These are phyloP conservation scores for Cymodocea nodosa DNA, from an alignment of 116 monocot genomes.

Conservation along the genomic window DNA sequence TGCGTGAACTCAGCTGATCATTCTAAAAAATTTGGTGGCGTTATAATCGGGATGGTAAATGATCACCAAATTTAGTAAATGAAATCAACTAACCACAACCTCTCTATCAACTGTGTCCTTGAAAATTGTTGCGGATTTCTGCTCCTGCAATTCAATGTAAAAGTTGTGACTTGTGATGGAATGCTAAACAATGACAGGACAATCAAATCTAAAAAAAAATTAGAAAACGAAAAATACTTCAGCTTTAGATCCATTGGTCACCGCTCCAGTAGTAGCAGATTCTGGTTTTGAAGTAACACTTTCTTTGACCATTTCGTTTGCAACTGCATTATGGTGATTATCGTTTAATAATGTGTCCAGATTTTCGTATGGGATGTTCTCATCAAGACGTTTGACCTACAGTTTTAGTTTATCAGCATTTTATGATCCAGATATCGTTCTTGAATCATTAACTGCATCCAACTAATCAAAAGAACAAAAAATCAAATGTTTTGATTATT, in stretches of 20 bases:
- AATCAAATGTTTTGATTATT: not conserved
- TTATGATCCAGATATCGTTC: not conserved
- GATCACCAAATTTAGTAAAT: not conserved
- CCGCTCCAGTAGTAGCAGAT: not conserved
- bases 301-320: constrained; percentile 9
- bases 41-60: not conserved
- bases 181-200: not conserved
- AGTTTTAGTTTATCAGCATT: not conserved
- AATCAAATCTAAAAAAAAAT: not conserved
- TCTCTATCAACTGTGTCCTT: not conserved
- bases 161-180: not conserved
- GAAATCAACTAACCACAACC: not conserved
- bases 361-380: constrained; percentile 15
- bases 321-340: constrained; percentile 4
- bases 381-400: constrained; percentile 49
- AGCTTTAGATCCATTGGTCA: not conserved
- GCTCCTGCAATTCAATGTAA: constrained; percentile 1
- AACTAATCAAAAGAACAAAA: not conserved
- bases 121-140: not conserved
- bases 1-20: constrained; percentile 26
- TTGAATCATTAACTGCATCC: not conserved
- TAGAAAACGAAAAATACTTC: too few species aligned
- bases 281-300: not conserved
- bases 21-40: constrained; percentile 12
- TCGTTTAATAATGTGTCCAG: constrained; percentile 11